These are phyloP conservation scores for Dendrobium nobile DNA, from an alignment of 106 monocot genomes.

Conservation along the genomic window DNA sequence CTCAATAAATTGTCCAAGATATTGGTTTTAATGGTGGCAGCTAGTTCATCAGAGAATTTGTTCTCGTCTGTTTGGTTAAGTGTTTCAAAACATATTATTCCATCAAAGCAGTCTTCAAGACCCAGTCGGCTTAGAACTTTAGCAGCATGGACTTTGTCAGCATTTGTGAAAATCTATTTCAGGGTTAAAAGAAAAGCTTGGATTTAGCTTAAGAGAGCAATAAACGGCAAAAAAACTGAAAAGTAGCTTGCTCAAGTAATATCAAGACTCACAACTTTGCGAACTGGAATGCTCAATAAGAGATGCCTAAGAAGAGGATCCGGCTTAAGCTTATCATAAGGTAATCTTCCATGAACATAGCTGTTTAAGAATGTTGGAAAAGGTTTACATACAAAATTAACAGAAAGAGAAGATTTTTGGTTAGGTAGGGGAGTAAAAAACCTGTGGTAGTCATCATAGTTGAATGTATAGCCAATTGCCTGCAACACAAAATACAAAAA, in stretches of 20 bases:
- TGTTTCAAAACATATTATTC: constrained; percentile 91
- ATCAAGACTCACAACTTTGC: constrained; percentile 60
- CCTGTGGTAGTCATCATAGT: constrained; percentile 91
- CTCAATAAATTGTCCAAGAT: constrained; percentile 48
- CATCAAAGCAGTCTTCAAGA: constrained; percentile 81
- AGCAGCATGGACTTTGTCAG: constrained; percentile 55
- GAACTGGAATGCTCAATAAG: constrained; percentile 54
- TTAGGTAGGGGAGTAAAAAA: constrained; percentile 3
- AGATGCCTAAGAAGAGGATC: constrained; percentile 65
- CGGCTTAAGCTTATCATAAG: constrained; percentile 65
- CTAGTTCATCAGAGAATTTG: constrained; percentile 2
- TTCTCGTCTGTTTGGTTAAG: constrained; percentile 36
- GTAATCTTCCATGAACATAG: constrained; percentile 81
- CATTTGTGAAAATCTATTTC: constrained; percentile 76
- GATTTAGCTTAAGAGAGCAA: not conserved
- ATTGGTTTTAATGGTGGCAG: not conserved
- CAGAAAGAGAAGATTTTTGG: not conserved
- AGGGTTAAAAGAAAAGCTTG: not conserved
- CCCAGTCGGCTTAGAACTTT: constrained; percentile 58
- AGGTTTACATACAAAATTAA: not conserved
- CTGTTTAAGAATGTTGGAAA: constrained; percentile 13
- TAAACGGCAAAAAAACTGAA: not conserved
- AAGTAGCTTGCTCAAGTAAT: not conserved
- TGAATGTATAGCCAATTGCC: constrained; percentile 82
- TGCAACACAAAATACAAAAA: constrained; percentile 10